Evolutionary conservation across 768 basidiomycete genomes (phyloP), one percentile per base, ranked within the genome.

Genomic region (Boletus tomentosulus): DNA sequence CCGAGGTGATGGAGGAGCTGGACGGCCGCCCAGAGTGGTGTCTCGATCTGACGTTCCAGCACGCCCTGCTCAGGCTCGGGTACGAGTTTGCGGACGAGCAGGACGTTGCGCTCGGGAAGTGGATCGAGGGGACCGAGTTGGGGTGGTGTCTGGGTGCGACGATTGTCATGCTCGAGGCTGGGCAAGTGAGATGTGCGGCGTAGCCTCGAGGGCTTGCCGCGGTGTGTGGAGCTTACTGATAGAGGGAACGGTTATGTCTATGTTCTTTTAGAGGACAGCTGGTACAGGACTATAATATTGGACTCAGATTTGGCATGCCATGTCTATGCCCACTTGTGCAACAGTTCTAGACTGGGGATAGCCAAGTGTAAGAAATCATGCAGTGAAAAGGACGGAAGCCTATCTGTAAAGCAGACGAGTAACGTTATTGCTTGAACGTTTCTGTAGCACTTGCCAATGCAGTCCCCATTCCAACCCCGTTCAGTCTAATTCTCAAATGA

Each of bases 31-130:
- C 96, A 0, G 96, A 98, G 75, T 95, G 88, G 78, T 99, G 97
- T 69, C 78, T 98, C 38, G 96, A 99, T 68, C 70, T 98, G 64
- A 98, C 92, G 41, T 99, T 96, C 70, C 92, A 93, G 94, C 85
- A 97, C 65, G 86, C 83, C 46, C 69, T 99, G 57, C 70, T 98
- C 53, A 77, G 87, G 54, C 76, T 92, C 2, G 96, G 96, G 30
- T 99, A 98, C 71, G 97, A 95, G 74, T 86, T 98, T 67, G 77
- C 72, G 13, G 85, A 82, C 39, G 76, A 71, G 19, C 69, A 93
- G 55, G 78, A 85, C 57, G 82, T 92, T 33, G 74, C 69, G 71
- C 80, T 96, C 25, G 96, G 88, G 63, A 98, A 98, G 77, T 81
- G 88, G 77, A 80, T 98, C 44, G 76, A 76, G 28, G 90, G 85